Base-by-base conservation (phyloP, 768 basidiomycete species). In the Termitomyces sp. region DNA sequence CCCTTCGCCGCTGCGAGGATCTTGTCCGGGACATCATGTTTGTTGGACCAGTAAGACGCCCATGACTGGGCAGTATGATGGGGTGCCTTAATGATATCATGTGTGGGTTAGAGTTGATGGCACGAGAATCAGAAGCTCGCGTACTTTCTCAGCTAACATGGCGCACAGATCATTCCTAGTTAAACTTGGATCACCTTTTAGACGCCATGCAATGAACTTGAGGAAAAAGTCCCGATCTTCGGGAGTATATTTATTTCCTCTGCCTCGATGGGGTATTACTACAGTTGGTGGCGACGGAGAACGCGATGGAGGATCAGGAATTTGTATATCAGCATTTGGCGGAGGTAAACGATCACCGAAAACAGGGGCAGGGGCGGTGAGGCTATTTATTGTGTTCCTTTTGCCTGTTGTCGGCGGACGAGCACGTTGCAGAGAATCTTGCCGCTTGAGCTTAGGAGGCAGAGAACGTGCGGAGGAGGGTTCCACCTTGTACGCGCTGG, bases 191-290 rank as follows among this genome's bases (percentile, higher is more conserved):
- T 89, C 76, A 33, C 73, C 64, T 63, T 80, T 79, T 47, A 88
- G 67, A 46, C 79, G 75, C 84, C 87, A 89, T 44, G 76, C 71
- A 41, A 88, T 75, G 61, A 85, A 88, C 41, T 83, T 80, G 63
- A 87, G 72, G 66, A 90, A 88, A 61, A 78, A 90, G 4, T 79
- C 76, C 48, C 79, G 78, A 65, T 90, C 88, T 62, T 84, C 84
- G 26, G 76, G 71, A 2, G 88, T 89, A 64, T 85, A 90, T 67
- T 72, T 83, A 60, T 86, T 79, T 50, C 87, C 85, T 55, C 78
- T 70, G 13, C 74, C 76, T 53, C 70, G 71, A 40, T 67, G 63
- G 45, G 72, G 74, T 54, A 84, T 72, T 28, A 84, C 66, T 55
- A 68, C 68, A 9, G 76, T 78, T 7, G 88, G 88, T 24, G 88